A percentile compares a stretch with the other conserved stretches of the same genome.
phyloP scores from a whole-genome alignment of 208 protist species.

The Leishmania braziliensis region DNA sequence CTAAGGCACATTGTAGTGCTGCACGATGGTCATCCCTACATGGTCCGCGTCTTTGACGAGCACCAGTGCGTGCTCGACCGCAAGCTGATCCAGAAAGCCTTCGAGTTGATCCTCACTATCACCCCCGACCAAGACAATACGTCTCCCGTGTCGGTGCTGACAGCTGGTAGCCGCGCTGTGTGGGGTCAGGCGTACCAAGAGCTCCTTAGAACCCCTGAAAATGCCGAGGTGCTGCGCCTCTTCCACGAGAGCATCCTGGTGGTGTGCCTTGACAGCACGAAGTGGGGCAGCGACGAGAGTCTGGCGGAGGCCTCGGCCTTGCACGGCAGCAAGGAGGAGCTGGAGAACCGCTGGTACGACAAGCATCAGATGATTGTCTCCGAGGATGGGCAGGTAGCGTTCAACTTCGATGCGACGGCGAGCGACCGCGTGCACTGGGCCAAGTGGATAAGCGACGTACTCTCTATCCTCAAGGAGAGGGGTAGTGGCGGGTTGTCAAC shows the following conservation, averaged over 20 bases:
- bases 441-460: conserved; percentile 79
- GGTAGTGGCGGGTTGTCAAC: conserved; percentile 21
- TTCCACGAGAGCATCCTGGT: conserved; percentile 80
- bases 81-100: conserved; percentile 55
- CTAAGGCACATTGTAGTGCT: conserved; percentile 83
- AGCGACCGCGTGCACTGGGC: conserved; percentile 86
- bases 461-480: conserved; percentile 32
- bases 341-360: conserved; percentile 94
- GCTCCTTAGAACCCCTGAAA: conserved; percentile 75
- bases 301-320: conserved; percentile 60
- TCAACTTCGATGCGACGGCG: conserved; percentile 86
- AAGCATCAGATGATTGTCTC: conserved; percentile 93
- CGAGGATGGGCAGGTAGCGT: conserved; percentile 78
- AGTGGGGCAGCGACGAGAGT: conserved; percentile 45
- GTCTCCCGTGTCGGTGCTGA: conserved; percentile 83
- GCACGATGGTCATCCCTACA: conserved; percentile 80
- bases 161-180: conserved; percentile 69
- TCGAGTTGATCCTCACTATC: conserved; percentile 79
- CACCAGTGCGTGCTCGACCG: conserved; percentile 43
- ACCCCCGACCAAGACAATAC: conserved; percentile 83
- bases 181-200: conserved; percentile 85
- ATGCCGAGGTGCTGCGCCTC: conserved; percentile 63
- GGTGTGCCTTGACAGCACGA: conserved; percentile 73
- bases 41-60: conserved; percentile 75
- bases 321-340: conserved; percentile 72